Percentiles rank a stretch among this genome's conserved stretches.
phyloP scores from a whole-genome alignment of 2,329 filamentous ascomycete genomes.

The Colletotrichum ledebouriae region DNA sequence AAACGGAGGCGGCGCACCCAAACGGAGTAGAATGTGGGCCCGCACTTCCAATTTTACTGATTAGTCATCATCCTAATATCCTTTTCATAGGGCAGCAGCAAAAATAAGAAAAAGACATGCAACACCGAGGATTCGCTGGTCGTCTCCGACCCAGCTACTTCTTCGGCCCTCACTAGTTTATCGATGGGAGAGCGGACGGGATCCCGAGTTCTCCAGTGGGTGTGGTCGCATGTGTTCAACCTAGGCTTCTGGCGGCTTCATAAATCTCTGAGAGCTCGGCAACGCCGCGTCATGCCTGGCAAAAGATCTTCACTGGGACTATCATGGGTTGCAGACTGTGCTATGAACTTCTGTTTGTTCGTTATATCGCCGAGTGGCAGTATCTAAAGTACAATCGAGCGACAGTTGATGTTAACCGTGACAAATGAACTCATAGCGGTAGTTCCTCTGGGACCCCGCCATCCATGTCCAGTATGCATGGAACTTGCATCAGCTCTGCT shows the following conservation, averaged over 20 bases:
- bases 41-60: too few species aligned
- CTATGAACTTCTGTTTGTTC: constrained; percentile 17
- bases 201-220: not conserved
- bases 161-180: constrained; percentile 10
- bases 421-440: constrained; percentile 30
- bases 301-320: too few species aligned
- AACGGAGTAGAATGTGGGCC: too few species aligned
- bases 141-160: constrained; percentile 10
- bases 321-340: not conserved
- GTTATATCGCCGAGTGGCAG: constrained; percentile 22
- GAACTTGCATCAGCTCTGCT: constrained; percentile 31
- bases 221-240: too few species aligned
- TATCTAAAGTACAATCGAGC: constrained; percentile 35
- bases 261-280: too few species aligned
- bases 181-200: constrained; percentile 13
- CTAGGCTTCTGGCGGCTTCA: too few species aligned
- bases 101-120: not conserved
- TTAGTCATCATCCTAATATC: too few species aligned
- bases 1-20: too few species aligned
- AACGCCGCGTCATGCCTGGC: too few species aligned
- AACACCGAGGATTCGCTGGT: constrained; percentile 11
- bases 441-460: not conserved
- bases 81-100: too few species aligned
- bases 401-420: constrained; percentile 23
- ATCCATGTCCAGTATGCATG: constrained; percentile 32